These are phyloP conservation scores for Pseudovirgaria hyperparasitica DNA, from an alignment of 2,329 filamentous ascomycete species.

Conservation along the genomic window DNA sequence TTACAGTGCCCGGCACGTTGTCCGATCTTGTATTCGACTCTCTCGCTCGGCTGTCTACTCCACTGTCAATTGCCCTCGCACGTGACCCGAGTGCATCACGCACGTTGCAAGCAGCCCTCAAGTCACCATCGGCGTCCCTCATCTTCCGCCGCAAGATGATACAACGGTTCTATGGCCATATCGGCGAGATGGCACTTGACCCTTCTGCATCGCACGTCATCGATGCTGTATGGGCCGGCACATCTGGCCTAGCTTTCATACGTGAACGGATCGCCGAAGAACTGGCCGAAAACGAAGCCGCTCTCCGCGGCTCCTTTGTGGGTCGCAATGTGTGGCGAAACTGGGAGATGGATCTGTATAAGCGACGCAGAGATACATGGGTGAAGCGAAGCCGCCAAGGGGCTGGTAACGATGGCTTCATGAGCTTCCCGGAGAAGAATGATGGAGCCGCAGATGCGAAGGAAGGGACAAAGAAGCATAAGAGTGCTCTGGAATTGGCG, in stretches of 20 bases:
- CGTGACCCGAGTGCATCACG: conserved; percentile 46
- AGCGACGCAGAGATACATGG: conserved; percentile 51
- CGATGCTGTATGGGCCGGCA: conserved; percentile 53
- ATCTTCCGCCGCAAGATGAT: conserved; percentile 52
- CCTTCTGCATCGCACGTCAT: conserved; percentile 54
- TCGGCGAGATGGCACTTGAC: conserved; percentile 48
- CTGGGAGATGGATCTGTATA: conserved; percentile 63
- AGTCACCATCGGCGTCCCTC: conserved; percentile 37
- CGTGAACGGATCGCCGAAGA: conserved; percentile 55
- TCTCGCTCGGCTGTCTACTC: conserved; percentile 37
- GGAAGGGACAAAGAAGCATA: conserved; percentile 15
- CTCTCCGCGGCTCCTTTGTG: conserved; percentile 49
- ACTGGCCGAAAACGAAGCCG: conserved; percentile 44
- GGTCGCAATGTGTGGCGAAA: conserved; percentile 61
- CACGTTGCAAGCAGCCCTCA: conserved; percentile 51
- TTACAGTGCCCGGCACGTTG: conserved; percentile 57
- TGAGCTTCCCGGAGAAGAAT: conserved; percentile 33
- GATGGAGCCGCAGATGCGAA: conserved; percentile 12
- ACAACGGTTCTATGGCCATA: conserved; percentile 47
- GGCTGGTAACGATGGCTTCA: conserved; percentile 38
- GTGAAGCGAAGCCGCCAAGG: conserved; percentile 43
- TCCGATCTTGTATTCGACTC: conserved; percentile 57
- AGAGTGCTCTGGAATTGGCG: conserved; percentile 39
- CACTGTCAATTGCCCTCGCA: conserved; percentile 46
- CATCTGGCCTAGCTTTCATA: conserved; percentile 51